Conservation (phyloP, 805 yeast genomes). For the Metschnikowia reukaufii region DNA sequence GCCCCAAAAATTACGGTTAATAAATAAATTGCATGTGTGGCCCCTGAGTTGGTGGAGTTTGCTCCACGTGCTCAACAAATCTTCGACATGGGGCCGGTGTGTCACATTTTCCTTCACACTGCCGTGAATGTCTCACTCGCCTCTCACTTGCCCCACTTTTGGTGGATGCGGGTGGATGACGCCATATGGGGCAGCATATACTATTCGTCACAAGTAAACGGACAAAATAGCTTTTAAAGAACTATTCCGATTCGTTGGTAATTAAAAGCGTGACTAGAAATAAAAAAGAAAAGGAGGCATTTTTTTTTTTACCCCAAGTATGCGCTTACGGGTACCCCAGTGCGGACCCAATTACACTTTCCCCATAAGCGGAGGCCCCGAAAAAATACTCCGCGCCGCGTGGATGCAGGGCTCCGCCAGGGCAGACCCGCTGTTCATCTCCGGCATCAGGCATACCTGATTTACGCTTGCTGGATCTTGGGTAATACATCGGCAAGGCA, state of each 20-base stretch:
- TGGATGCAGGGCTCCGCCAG: conserved; percentile 9
- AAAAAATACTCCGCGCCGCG: conserved; percentile 6
- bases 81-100: not conserved
- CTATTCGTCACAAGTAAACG: too few relatives aligned
- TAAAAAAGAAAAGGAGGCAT: too few relatives aligned
- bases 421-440: conserved; percentile 1
- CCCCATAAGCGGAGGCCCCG: not conserved
- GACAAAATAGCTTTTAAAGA: too few relatives aligned
- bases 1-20: too few relatives aligned
- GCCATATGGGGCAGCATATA: too few relatives aligned
- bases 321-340: not conserved
- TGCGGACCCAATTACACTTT: not conserved
- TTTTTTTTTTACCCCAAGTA: not conserved
- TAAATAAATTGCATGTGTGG: too few relatives aligned
- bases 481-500: not conserved
- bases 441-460: conserved; percentile 4
- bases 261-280: too few relatives aligned
- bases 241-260: too few relatives aligned
- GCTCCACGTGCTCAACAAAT: not conserved
- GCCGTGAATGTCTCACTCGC: conserved; percentile 3
- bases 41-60: not conserved
- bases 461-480: conserved; percentile 9
- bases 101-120: not conserved
- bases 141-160: not conserved
- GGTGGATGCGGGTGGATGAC: too few relatives aligned